These are phyloP conservation scores for Trichoderma hamatum DNA, from an alignment of 2,329 filamentous ascomycete species.

Conservation along the genomic window DNA sequence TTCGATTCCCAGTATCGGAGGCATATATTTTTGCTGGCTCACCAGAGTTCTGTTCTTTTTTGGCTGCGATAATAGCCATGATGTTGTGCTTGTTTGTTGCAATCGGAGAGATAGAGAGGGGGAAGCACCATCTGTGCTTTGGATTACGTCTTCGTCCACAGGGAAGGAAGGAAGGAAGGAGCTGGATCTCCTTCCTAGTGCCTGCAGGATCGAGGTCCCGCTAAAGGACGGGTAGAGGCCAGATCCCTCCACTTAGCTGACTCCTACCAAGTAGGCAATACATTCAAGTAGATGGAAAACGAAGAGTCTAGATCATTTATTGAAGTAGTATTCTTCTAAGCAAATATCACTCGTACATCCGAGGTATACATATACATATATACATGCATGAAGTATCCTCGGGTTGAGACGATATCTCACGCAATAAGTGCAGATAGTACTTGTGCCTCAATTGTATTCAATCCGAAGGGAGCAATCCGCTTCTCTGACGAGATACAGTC, in stretches of 20 bases:
- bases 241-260: background rate
- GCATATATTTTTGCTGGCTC: background rate
- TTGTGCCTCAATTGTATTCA: too few species aligned
- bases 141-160: too few species aligned
- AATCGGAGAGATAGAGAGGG: background rate
- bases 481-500: too few species aligned
- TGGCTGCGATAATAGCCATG: background rate
- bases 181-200: background rate
- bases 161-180: background rate
- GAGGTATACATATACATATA: background rate
- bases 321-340: background rate
- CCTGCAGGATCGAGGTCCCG: background rate
- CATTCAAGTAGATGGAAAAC: background rate
- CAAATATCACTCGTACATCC: background rate
- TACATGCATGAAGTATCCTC: too few species aligned
- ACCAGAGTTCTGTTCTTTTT: background rate
- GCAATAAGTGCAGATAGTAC: too few species aligned
- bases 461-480: too few species aligned
- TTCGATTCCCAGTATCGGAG: conserved; percentile 43
- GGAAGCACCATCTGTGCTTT: background rate
- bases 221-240: background rate
- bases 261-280: background rate
- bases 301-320: background rate
- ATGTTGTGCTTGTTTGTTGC: background rate
- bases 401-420: too few species aligned